phyloP scores from a whole-genome alignment of 75 land plant species.

The Sequoiadendron giganteum region DNA sequence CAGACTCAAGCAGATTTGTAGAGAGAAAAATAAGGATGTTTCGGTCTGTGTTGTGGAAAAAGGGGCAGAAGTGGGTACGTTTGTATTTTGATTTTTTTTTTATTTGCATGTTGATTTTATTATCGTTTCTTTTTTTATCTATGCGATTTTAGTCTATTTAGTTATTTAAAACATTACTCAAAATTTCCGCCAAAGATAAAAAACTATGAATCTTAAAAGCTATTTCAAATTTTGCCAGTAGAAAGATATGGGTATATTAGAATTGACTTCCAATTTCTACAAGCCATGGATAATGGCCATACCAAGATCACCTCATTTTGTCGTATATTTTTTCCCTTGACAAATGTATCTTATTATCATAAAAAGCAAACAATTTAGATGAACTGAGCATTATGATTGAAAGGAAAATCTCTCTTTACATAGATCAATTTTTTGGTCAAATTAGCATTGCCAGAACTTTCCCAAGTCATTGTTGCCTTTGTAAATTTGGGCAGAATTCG shows the following conservation, averaged over 20 bases:
- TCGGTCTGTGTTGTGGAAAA: constrained; percentile 95
- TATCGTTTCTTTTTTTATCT: background rate
- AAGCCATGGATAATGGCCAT: background rate
- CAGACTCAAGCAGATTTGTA: constrained; percentile 81
- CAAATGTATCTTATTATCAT: background rate
- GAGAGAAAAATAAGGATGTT: constrained; percentile 49
- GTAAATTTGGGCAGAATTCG: background rate
- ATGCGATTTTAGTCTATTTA: background rate
- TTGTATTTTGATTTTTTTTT: background rate
- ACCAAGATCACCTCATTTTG: background rate
- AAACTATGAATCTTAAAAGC: background rate
- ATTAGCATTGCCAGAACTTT: background rate
- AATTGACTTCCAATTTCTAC: background rate
- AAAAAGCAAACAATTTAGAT: too few species aligned
- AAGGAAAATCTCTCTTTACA: background rate
- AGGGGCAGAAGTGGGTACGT: constrained; percentile 86
- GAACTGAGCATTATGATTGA: too few species aligned
- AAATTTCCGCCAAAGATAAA: too few species aligned
- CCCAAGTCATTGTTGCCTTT: background rate
- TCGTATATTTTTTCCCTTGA: background rate
- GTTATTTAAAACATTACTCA: background rate
- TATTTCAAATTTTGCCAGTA: background rate
- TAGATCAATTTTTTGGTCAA: background rate
- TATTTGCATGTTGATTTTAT: too few species aligned
- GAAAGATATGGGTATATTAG: background rate